These are phyloP conservation scores for Alternaria gaisen DNA, from an alignment of 2,329 filamentous ascomycete species.

Conservation along the genomic window DNA sequence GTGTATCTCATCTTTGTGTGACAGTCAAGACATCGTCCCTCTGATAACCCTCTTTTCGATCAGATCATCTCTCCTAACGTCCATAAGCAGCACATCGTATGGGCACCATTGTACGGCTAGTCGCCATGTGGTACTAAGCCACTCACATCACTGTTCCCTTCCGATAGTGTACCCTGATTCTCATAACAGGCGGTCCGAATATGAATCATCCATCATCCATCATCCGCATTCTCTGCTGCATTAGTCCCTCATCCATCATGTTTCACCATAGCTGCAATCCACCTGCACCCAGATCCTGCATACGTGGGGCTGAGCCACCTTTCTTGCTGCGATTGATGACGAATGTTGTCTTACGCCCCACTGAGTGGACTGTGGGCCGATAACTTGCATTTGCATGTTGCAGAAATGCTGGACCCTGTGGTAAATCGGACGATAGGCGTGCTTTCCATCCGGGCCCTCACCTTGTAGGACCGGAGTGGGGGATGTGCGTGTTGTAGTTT, in stretches of 20 bases:
- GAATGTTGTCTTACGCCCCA: background rate
- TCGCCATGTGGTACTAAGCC: background rate
- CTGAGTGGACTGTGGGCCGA: background rate
- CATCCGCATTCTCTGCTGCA: slow-evolving; percentile 5
- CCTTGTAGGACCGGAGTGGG: background rate
- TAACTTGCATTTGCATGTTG: slow-evolving; percentile 5
- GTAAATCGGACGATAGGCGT: slow-evolving; percentile 4
- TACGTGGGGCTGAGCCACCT: slow-evolving; percentile 1
- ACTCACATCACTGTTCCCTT: background rate
- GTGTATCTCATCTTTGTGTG: background rate
- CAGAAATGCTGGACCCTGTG: slow-evolving; percentile 3
- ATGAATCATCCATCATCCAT: slow-evolving; percentile 6
- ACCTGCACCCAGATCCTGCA: background rate
- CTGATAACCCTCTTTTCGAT: background rate
- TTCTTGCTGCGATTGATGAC: background rate
- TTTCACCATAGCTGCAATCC: slow-evolving; percentile 4
- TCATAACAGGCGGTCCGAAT: background rate
- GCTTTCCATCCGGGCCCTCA: background rate
- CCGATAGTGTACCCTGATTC: background rate
- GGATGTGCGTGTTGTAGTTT: background rate
- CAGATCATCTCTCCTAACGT: background rate
- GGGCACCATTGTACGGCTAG: background rate
- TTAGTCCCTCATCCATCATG: slow-evolving; percentile 2
- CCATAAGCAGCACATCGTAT: background rate
- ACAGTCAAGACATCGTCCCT: slow-evolving; percentile 1